A percentile compares a stretch with the other conserved stretches of the same genome.
These are phyloP conservation scores for Hyphopichia wangnamkhiaoensis DNA, from an alignment of 1,139 yeast genomes.

Conservation along the genomic window DNA sequence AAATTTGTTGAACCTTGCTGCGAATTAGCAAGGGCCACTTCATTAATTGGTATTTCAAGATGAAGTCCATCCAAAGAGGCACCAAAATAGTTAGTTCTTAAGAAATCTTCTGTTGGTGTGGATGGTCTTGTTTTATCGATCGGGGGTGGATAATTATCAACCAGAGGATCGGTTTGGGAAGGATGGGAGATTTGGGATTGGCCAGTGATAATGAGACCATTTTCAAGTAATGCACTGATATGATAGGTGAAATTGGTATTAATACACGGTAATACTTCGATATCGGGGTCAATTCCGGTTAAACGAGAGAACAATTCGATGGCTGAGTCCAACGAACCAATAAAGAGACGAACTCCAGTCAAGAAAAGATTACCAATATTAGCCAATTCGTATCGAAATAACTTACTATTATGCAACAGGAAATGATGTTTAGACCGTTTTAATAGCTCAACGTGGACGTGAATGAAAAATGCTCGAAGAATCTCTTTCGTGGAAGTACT, in stretches of 20 bases:
- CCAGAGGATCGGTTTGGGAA: slow-evolving; percentile 19
- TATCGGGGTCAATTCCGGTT: slow-evolving; percentile 57
- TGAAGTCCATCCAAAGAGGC: slow-evolving; percentile 13
- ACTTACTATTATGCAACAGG: slow-evolving; percentile 40
- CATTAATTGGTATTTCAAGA: slow-evolving; percentile 17
- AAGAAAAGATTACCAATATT: slow-evolving; percentile 83
- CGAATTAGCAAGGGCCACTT: slow-evolving; percentile 13
- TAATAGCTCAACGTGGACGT: slow-evolving; percentile 74
- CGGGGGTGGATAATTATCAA: slow-evolving; percentile 38
- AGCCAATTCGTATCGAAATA: slow-evolving; percentile 73
- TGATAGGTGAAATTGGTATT: slow-evolving; percentile 86
- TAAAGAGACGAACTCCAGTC: slow-evolving; percentile 78
- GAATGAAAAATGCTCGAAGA: slow-evolving; percentile 73
- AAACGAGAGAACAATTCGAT: slow-evolving; percentile 72
- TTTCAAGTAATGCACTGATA: slow-evolving; percentile 71
- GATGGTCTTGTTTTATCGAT: slow-evolving; percentile 39
- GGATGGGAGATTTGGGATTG: slow-evolving; percentile 96
- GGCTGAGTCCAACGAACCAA: slow-evolving; percentile 84
- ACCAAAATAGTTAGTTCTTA: slow-evolving; percentile 16
- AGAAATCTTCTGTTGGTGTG: slow-evolving; percentile 27
- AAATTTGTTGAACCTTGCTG: neutral
- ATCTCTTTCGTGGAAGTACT: slow-evolving; percentile 70
- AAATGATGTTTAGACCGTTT: slow-evolving; percentile 58
- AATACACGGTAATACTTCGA: slow-evolving; percentile 74
- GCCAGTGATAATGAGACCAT: slow-evolving; percentile 83